These are phyloP conservation scores for Monilinia laxa DNA, from an alignment of 2,329 filamentous ascomycete genomes.

Conservation along the genomic window DNA sequence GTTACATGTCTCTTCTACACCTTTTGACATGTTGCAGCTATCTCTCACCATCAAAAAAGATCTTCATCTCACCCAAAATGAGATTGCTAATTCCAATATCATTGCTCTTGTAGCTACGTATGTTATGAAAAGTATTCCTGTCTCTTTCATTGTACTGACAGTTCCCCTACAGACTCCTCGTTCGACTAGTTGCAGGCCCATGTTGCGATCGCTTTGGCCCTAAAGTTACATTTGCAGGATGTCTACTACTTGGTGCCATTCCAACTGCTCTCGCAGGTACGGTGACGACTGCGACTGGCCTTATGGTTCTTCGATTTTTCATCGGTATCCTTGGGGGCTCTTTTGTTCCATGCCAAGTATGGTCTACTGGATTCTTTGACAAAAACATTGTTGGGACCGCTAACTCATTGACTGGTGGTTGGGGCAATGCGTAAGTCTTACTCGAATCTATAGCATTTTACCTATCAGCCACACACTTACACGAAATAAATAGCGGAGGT, in stretches of 20 bases:
- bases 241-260: conserved; percentile 74
- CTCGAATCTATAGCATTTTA: not conserved
- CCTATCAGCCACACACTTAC: not conserved
- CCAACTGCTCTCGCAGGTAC: conserved; percentile 81
- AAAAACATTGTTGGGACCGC: conserved; percentile 88
- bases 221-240: conserved; percentile 73
- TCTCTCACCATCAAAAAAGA: conserved; percentile 74
- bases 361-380: conserved; percentile 91
- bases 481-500: conserved; percentile 53
- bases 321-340: conserved; percentile 75
- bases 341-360: conserved; percentile 87
- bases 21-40: conserved; percentile 42
- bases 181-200: conserved; percentile 76
- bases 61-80: conserved; percentile 64
- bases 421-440: conserved; percentile 64
- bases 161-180: conserved; percentile 50
- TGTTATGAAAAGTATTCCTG: conserved; percentile 19
- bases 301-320: conserved; percentile 77
- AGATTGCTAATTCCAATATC: conserved; percentile 89
- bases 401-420: conserved; percentile 80
- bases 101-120: conserved; percentile 69
- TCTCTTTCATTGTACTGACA: conserved; percentile 16
- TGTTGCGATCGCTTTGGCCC: conserved; percentile 85
- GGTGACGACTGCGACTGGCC: conserved; percentile 63
- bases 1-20: conserved; percentile 26